These are phyloP conservation scores for Heliamphora pulchella DNA, from an alignment of 179 eudicot genomes.

Conservation along the genomic window DNA sequence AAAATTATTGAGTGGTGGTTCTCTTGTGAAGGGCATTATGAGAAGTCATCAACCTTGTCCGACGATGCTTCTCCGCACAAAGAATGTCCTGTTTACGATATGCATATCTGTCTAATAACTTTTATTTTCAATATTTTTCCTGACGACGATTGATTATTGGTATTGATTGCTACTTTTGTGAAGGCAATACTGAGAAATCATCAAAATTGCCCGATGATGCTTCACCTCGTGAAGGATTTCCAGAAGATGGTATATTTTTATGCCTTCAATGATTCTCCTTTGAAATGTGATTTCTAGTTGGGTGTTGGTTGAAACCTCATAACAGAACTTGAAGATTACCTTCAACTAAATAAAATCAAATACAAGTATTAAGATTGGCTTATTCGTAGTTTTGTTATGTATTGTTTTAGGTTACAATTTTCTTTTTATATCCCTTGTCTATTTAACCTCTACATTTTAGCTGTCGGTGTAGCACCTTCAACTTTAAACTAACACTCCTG, in stretches of 20 bases:
- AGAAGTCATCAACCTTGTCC: not conserved
- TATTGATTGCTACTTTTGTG: slow-evolving; percentile 13
- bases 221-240: slow-evolving; percentile 12
- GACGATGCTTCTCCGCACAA: not conserved
- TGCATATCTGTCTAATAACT: not conserved
- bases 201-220: slow-evolving; percentile 10
- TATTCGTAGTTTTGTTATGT: not conserved
- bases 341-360: not conserved
- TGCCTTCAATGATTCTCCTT: not conserved
- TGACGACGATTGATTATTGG: not conserved
- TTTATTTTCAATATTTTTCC: not conserved
- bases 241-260: slow-evolving; percentile 25
- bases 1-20: slow-evolving; percentile 3
- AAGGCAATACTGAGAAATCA: slow-evolving; percentile 14
- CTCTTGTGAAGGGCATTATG: slow-evolving; percentile 11
- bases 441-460: not conserved
- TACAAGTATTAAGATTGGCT: not conserved
- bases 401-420: too few relatives aligned
- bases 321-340: not conserved
- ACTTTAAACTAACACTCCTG: not conserved
- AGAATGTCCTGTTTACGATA: slow-evolving; percentile 14
- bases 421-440: not conserved
- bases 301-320: not conserved
- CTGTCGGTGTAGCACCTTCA: not conserved
- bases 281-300: not conserved